These are phyloP conservation scores for Dianthus caryophyllus DNA, from an alignment of 148 eudicot species.

Conservation along the genomic window DNA sequence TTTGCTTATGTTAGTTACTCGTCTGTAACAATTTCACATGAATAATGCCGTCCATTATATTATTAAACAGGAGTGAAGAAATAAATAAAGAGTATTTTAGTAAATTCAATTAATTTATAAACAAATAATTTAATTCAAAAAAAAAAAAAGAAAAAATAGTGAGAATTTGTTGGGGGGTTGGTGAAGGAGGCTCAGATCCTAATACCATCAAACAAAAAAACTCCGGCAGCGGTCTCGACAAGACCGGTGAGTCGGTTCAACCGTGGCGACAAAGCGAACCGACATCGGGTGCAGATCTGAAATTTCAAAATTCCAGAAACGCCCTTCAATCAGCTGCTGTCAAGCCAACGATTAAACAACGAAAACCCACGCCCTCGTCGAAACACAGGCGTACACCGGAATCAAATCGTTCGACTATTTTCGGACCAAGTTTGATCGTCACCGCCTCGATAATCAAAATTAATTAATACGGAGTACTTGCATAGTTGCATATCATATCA, in stretches of 20 bases:
- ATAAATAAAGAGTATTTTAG: no score
- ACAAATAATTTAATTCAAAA: no score
- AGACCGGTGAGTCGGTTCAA: neutral
- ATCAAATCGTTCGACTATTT: neutral
- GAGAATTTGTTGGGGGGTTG: no score
- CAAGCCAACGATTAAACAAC: conserved; percentile 8
- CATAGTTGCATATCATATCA: no score
- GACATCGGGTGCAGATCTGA: neutral
- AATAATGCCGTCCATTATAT: no score
- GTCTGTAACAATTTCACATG: no score
- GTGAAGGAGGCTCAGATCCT: conserved; percentile 20
- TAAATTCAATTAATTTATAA: no score
- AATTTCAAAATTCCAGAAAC: neutral
- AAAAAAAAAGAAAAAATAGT: no score
- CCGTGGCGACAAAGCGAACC: conserved; percentile 5
- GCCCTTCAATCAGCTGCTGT: conserved; percentile 6
- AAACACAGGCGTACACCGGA: neutral
- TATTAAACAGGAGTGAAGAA: no score
- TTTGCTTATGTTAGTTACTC: no score
- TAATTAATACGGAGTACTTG: neutral
- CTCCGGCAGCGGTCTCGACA: neutral
- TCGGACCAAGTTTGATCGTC: neutral
- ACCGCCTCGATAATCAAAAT: conserved; percentile 2
- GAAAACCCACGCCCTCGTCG: neutral
- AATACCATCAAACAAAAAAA: conserved; percentile 1